Evolutionary conservation across 2,329 filamentous ascomycete genomes (phyloP).

Genomic region (Microdochium trichocladiopsis): DNA sequence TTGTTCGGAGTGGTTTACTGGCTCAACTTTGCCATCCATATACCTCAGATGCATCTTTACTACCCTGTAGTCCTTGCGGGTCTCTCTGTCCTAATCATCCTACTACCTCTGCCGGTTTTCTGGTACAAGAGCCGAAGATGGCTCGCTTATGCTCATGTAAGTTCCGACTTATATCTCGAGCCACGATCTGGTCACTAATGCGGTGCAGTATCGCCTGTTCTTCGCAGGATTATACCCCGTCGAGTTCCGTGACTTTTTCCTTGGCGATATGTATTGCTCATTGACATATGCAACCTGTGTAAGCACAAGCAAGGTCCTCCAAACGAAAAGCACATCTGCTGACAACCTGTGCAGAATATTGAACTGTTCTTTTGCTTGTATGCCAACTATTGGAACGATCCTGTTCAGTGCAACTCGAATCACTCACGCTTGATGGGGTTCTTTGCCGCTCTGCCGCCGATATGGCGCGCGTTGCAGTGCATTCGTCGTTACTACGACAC

Average conservation of each 20-base stretch:
- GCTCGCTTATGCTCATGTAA: constrained; percentile 83
- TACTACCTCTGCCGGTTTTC: constrained; percentile 68
- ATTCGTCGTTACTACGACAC: constrained; percentile 85
- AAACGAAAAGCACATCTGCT: constrained; percentile 6
- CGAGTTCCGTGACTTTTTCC: constrained; percentile 94
- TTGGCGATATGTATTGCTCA: constrained; percentile 97
- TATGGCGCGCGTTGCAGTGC: constrained; percentile 90
- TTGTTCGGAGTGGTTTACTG: constrained; percentile 76
- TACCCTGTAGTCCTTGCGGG: constrained; percentile 78
- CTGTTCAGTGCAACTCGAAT: constrained; percentile 73
- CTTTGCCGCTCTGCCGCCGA: constrained; percentile 72
- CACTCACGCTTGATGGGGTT: constrained; percentile 83
- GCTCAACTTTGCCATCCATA: constrained; percentile 76
- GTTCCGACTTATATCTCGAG: constrained; percentile 21
- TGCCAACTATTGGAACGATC: constrained; percentile 66
- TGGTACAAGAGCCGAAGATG: constrained; percentile 74
- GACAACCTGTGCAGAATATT: constrained; percentile 55
- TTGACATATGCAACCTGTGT: constrained; percentile 84
- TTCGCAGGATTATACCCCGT: constrained; percentile 85
- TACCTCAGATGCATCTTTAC: constrained; percentile 67
- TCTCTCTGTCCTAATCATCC: constrained; percentile 59
- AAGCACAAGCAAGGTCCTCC: constrained; percentile 28
- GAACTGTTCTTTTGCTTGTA: constrained; percentile 95
- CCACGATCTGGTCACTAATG: constrained; percentile 16
- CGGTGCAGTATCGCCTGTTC: constrained; percentile 67